Evolutionary conservation across 2,329 filamentous ascomycete genomes (phyloP).

Genomic region (Pseudocercospora eumusae): DNA sequence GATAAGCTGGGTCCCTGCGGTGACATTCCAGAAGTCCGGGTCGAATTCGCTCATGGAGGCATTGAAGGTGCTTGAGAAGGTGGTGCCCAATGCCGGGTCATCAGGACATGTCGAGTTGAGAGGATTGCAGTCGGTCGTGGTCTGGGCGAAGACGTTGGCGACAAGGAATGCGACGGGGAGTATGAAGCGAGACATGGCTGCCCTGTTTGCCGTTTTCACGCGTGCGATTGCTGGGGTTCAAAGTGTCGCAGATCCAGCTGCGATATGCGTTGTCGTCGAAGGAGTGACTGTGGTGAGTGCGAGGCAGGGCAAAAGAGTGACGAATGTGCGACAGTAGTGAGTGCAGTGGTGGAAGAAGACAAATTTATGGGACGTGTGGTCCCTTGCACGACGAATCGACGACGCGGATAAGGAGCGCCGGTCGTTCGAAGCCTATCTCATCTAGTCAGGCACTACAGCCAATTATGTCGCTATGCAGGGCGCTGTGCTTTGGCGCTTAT

Average conservation of each 20-base stretch:
- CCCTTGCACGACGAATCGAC: conserved; percentile 1
- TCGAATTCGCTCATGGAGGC: conserved; percentile 52
- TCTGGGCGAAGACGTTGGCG: conserved; percentile 61
- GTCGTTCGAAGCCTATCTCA: conserved; percentile 5
- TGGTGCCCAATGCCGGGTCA: conserved; percentile 68
- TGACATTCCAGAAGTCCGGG: conserved; percentile 49
- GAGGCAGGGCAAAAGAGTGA: conserved; percentile 1
- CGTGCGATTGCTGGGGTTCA: conserved; percentile 4
- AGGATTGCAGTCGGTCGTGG: conserved; percentile 75
- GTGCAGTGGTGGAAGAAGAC: neutral
- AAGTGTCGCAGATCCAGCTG: conserved; percentile 17
- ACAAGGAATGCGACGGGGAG: conserved; percentile 33
- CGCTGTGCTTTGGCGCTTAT: neutral
- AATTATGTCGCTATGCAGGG: neutral
- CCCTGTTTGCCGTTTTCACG: conserved; percentile 7
- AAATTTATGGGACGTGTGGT: too few relatives aligned
- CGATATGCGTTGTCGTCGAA: conserved; percentile 5
- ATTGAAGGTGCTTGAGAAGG: conserved; percentile 67
- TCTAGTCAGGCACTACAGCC: conserved; percentile 1
- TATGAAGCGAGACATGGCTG: conserved; percentile 29
- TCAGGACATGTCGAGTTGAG: conserved; percentile 67
- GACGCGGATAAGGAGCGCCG: conserved; percentile 1
- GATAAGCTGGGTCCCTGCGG: conserved; percentile 65
- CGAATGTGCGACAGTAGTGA: neutral
- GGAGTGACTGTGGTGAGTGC: conserved; percentile 21